These are phyloP conservation scores for Lachnellula occidentalis DNA, from an alignment of 2,329 filamentous ascomycete genomes.

Conservation along the genomic window DNA sequence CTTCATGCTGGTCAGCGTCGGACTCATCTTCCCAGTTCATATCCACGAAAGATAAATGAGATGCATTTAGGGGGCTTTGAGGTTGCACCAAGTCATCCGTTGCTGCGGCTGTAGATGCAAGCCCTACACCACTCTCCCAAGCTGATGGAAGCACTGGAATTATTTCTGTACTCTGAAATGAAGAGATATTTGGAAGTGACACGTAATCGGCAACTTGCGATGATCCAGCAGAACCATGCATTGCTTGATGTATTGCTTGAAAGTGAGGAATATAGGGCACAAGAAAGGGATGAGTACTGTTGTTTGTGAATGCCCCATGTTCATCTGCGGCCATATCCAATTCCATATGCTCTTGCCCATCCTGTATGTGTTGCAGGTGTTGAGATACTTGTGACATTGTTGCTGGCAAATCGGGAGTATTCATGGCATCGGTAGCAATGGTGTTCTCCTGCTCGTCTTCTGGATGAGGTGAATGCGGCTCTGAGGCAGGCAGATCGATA, in stretches of 20 bases:
- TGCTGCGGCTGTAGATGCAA: slow-evolving; percentile 2
- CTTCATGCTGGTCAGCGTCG: slow-evolving; percentile 28
- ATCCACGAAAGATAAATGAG: slow-evolving; percentile 7
- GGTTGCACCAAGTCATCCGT: slow-evolving; percentile 5
- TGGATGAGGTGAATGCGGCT: neutral
- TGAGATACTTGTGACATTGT: slow-evolving; percentile 27
- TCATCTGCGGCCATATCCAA: slow-evolving; percentile 14
- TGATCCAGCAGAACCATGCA: slow-evolving; percentile 1
- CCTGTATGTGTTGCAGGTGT: slow-evolving; percentile 29
- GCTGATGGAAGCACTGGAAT: slow-evolving; percentile 2
- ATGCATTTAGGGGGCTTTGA: slow-evolving; percentile 1
- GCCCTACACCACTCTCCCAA: slow-evolving; percentile 3
- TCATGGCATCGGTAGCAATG: neutral
- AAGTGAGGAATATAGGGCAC: slow-evolving; percentile 10
- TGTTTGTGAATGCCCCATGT: slow-evolving; percentile 17
- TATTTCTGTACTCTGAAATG: neutral
- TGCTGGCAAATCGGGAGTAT: slow-evolving; percentile 17
- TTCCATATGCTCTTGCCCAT: slow-evolving; percentile 26
- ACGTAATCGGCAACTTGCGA: slow-evolving; percentile 1
- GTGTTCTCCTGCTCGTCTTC: slow-evolving; percentile 1
- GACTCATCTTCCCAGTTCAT: slow-evolving; percentile 12
- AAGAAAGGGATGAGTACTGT: slow-evolving; percentile 28
- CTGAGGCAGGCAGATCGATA: neutral
- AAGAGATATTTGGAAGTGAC: slow-evolving; percentile 8
- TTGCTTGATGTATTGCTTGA: slow-evolving; percentile 1